Evolutionary conservation across 148 eudicot genomes (phyloP).

Genomic region (Dysphania ambrosioides): DNA sequence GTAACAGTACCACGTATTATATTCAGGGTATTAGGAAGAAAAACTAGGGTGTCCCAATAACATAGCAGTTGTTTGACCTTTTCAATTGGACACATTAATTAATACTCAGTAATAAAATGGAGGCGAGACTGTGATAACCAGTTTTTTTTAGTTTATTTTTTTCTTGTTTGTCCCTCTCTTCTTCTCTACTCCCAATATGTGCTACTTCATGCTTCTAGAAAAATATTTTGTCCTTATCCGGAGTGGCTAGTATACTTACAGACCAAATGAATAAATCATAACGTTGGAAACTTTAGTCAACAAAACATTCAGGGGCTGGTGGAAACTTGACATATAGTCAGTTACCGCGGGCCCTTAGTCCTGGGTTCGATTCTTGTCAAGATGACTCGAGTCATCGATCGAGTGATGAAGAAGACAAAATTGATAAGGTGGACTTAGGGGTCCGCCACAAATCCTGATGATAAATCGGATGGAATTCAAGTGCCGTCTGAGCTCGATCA

Average conservation of each 20-base stretch:
- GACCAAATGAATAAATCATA: not conserved
- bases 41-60: no score
- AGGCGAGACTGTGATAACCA: no score
- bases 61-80: no score
- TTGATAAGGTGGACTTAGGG: conserved; percentile 5
- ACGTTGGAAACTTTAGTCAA: not conserved
- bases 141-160: no score
- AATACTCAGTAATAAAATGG: no score
- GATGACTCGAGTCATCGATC: not conserved
- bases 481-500: conserved; percentile 14
- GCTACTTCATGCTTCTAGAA: not conserved
- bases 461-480: not conserved
- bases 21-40: no score
- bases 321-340: not conserved
- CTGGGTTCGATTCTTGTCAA: not conserved
- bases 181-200: no score
- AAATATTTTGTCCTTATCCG: not conserved
- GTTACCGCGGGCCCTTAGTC: not conserved
- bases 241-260: not conserved
- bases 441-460: not conserved
- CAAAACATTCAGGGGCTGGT: not conserved
- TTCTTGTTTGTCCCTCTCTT: no score
- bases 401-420: conserved; percentile 3
- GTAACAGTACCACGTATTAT: no score
- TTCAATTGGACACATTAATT: no score